Percentiles rank a stretch among this genome's conserved stretches.
phyloP scores from a whole-genome alignment of 768 basidiomycete genomes.

The Psilocybe tampanensis region DNA sequence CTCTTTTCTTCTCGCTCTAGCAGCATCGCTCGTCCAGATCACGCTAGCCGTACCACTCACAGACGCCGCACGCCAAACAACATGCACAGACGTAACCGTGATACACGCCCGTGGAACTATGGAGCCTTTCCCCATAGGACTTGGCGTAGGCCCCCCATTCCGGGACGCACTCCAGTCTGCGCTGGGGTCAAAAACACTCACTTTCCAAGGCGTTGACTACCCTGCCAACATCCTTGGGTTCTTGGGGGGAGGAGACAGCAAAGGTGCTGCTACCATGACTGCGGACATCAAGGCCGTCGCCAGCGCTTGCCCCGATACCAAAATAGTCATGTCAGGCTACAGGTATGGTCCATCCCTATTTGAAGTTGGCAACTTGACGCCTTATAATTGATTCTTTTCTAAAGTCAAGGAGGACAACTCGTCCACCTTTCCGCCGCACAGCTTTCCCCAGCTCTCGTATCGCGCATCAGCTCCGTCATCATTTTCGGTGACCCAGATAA shows the following conservation, averaged over 20 bases:
- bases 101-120: conserved; percentile 40
- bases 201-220: conserved; percentile 39
- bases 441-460: conserved; percentile 30
- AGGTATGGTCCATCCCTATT: conserved; percentile 28
- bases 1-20: not conserved
- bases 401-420: conserved; percentile 38
- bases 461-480: conserved; percentile 32
- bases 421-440: conserved; percentile 37
- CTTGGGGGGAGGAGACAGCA: conserved; percentile 36
- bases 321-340: conserved; percentile 37
- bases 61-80: not conserved
- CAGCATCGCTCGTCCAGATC: not conserved
- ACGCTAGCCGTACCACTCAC: not conserved
- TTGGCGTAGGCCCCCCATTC: conserved; percentile 40
- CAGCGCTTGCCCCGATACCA: conserved; percentile 31
- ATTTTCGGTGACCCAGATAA: conserved; percentile 39
- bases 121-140: conserved; percentile 35
- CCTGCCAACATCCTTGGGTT: conserved; percentile 37
- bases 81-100: conserved; percentile 35
- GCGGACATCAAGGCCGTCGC: conserved; percentile 28
- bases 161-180: conserved; percentile 28
- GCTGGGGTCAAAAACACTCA: conserved; percentile 30
- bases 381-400: too few species aligned
- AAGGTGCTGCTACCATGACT: conserved; percentile 38
- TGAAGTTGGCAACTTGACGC: too few species aligned